These are phyloP conservation scores for Nakazawaea pomicola DNA, from an alignment of 805 yeast genomes.

Conservation along the genomic window DNA sequence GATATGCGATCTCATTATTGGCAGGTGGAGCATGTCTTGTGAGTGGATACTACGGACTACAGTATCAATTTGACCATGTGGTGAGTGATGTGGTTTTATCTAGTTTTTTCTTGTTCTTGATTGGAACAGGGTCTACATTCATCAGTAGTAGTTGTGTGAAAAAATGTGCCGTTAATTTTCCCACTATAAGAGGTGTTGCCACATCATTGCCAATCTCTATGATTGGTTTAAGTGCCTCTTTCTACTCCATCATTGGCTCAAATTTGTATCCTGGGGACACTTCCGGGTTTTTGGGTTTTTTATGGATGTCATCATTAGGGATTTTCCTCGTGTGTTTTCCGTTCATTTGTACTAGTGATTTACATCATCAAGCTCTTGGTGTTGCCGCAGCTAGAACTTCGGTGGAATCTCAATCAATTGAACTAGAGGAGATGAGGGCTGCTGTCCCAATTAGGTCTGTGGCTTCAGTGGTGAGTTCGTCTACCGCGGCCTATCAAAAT, in stretches of 20 bases:
- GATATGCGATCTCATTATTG: conserved; percentile 49
- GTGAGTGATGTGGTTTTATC: conserved; percentile 36
- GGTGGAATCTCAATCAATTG: conserved; percentile 5
- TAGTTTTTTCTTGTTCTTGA: conserved; percentile 41
- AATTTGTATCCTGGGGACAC: conserved; percentile 55
- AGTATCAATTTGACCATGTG: conserved; percentile 40
- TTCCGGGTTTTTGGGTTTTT: conserved; percentile 42
- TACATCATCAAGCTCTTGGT: conserved; percentile 20
- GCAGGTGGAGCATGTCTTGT: conserved; percentile 46
- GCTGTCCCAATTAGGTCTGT: conserved; percentile 7
- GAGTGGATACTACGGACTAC: conserved; percentile 52
- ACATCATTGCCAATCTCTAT: conserved; percentile 71
- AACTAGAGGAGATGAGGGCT: conserved; percentile 9
- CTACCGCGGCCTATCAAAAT: not conserved
- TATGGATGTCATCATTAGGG: conserved; percentile 36
- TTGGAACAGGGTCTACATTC: conserved; percentile 70
- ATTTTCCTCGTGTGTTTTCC: conserved; percentile 44
- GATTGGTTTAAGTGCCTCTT: conserved; percentile 70
- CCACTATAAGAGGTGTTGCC: conserved; percentile 65
- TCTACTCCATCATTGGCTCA: conserved; percentile 54
- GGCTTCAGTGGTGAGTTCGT: not conserved
- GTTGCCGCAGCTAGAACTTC: conserved; percentile 11
- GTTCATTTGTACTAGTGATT: conserved; percentile 35
- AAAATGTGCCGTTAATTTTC: conserved; percentile 68
- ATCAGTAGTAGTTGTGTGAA: conserved; percentile 62